Conservation (phyloP, 345 rosid species). For the Eucalyptus microcorys region DNA sequence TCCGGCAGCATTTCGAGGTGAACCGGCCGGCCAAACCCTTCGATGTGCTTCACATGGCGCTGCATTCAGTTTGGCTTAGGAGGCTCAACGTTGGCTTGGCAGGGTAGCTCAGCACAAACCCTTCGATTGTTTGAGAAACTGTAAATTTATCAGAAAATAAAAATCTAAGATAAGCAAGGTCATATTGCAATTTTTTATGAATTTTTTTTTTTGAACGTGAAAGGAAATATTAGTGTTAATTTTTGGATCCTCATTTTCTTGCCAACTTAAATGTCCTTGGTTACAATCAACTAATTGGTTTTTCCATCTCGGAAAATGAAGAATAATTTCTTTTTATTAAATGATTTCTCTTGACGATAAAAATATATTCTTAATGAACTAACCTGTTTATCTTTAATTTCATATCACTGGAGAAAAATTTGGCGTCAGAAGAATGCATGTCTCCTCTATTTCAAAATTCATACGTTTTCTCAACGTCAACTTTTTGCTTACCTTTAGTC, state of each 20-base stretch:
- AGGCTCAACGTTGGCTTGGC: constrained; percentile 25
- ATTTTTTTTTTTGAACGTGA: neutral
- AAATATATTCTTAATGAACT: neutral
- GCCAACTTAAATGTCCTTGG: neutral
- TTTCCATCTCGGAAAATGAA: neutral
- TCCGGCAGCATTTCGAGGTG: constrained; percentile 24
- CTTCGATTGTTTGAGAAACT: neutral
- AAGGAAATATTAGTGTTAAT: neutral
- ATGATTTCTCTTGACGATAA: neutral
- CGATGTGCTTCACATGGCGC: constrained; percentile 38
- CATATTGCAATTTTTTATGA: neutral
- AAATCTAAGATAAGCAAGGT: neutral
- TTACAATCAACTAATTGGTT: neutral
- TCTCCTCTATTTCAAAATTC: neutral
- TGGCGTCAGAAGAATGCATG: neutral
- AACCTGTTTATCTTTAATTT: neutral
- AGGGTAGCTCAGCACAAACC: neutral
- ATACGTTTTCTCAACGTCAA: accelerated
- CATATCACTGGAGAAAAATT: neutral
- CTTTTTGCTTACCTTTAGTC: neutral
- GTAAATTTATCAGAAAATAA: neutral
- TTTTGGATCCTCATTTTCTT: neutral
- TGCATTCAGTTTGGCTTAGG: constrained; percentile 43
- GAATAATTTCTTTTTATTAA: accelerated
- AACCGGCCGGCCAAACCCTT: constrained; percentile 38